Evolutionary conservation across 176 grass and related monocot species (phyloP), one percentile per base, ranked within the genome.

Genomic region (Thinopyrum elongatum): DNA sequence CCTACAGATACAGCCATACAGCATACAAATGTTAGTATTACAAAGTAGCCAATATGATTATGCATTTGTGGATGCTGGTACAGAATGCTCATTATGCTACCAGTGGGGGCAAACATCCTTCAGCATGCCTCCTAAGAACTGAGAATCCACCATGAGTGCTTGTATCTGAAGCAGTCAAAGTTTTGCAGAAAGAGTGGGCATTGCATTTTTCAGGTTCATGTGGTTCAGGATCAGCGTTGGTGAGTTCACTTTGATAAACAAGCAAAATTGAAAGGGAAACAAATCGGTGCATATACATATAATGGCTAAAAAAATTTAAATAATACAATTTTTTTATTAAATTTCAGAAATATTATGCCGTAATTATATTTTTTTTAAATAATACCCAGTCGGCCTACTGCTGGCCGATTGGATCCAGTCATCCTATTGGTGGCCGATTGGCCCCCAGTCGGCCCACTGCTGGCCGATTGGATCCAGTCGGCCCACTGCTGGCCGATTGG

Each of bases 111-210:
- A 98, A 88, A 68, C 96, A 98, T 71, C 95, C 96, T 85, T 95
- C 93, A 38, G 96, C 96, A 92, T 98, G 96, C 23, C 90, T 90
- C 84, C 93, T 87, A 94, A 95, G 96, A 76, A 98, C 93, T 21
- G 96, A 98, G 85, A 98, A 98, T 5, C 96, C 96, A 0, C 96
- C 96, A 71, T 98, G 96, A 7, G 96, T 98, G 67, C 96, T 98
- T 39, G 96, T 98, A 79, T 98, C 93, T 62, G 96, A 98, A 84
- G 96, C 93, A 65, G 96, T 95, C 68, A 98, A 65, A 41, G 92
- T 95, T 90, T 98, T 98, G 86, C 96, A 98, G 83, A 98, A 98
- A 65, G 96, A 95, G 78, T 94, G 90, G 10, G 75, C 30, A 74
- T 58, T 83, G 38, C 90, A 87, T 51, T 46, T 92, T 60, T 90